Percentiles rank a stretch among this genome's conserved stretches.
phyloP scores from a whole-genome alignment of 148 eudicot species.

The Persicaria maculosa region DNA sequence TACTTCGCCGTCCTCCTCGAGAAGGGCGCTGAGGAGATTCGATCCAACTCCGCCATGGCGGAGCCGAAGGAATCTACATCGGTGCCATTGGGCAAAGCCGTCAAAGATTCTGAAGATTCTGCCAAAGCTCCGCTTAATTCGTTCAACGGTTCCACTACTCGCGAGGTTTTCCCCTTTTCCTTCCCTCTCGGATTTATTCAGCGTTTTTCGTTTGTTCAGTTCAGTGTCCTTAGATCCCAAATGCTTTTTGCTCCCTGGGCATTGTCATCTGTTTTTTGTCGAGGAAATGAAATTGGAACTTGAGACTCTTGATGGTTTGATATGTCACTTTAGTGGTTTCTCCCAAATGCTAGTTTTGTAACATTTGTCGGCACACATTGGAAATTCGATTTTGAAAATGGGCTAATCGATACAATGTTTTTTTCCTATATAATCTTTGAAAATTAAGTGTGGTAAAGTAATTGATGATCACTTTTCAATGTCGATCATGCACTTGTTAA shows the following conservation, averaged over 20 bases:
- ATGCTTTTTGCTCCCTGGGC: background rate
- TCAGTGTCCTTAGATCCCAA: conserved; percentile 1
- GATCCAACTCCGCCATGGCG: too few species aligned
- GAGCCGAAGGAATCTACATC: conserved; percentile 46
- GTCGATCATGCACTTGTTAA: background rate
- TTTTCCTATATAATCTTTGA: background rate
- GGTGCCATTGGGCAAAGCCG: conserved; percentile 30
- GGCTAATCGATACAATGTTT: background rate
- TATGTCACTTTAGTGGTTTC: background rate
- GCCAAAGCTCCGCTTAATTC: conserved; percentile 37
- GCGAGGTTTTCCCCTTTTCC: conserved; percentile 27
- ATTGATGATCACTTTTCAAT: background rate
- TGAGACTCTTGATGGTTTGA: background rate
- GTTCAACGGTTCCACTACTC: conserved; percentile 36
- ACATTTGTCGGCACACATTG: background rate
- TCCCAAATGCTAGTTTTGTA: background rate
- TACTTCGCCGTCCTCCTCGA: too few species aligned
- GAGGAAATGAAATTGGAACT: background rate
- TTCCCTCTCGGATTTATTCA: background rate
- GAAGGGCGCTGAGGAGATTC: too few species aligned
- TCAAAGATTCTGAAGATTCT: conserved; percentile 39
- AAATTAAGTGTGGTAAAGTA: background rate
- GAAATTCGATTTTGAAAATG: background rate
- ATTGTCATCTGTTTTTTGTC: background rate
- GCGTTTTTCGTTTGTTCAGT: background rate